Conservation (phyloP, 106 monocot species). For the Dendrobium huoshanense region DNA sequence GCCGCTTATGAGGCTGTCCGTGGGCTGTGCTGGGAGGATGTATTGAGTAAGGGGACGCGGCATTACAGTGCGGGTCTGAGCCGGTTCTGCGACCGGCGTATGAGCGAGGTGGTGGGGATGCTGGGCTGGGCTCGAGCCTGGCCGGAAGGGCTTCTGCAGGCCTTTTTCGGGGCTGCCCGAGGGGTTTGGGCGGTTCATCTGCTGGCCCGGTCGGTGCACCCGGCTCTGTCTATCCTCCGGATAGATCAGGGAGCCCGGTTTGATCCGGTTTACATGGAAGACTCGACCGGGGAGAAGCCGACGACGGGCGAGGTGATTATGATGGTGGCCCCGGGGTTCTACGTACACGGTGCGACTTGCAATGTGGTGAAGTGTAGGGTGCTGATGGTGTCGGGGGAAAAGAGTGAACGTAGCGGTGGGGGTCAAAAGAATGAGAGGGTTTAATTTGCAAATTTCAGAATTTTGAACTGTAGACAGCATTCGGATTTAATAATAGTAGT, state of each 20-base stretch:
- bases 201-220: slow-evolving; percentile 67
- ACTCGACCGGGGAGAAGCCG: slow-evolving; percentile 18
- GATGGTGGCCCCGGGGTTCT: slow-evolving; percentile 92
- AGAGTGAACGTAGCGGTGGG: not conserved
- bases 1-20: slow-evolving; percentile 32
- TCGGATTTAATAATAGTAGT: too few species aligned
- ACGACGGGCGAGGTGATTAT: slow-evolving; percentile 27
- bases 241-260: slow-evolving; percentile 47
- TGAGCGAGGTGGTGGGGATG: slow-evolving; percentile 65
- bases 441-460: too few species aligned
- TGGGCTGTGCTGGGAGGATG: slow-evolving; percentile 72
- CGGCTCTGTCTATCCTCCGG: slow-evolving; percentile 46
- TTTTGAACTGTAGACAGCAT: not conserved
- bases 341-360: slow-evolving; percentile 28
- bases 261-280: slow-evolving; percentile 81
- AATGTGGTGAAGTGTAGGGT: slow-evolving; percentile 69
- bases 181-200: slow-evolving; percentile 61
- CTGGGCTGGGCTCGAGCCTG: slow-evolving; percentile 51
- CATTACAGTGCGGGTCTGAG: slow-evolving; percentile 79
- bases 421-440: not conserved
- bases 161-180: slow-evolving; percentile 82
- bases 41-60: slow-evolving; percentile 64
- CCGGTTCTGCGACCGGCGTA: slow-evolving; percentile 79
- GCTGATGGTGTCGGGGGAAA: slow-evolving; percentile 21
- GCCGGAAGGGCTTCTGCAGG: slow-evolving; percentile 78